Evolutionary conservation across 2,329 filamentous ascomycete genomes (phyloP).

Genomic region (Trichoderma aggressivum): DNA sequence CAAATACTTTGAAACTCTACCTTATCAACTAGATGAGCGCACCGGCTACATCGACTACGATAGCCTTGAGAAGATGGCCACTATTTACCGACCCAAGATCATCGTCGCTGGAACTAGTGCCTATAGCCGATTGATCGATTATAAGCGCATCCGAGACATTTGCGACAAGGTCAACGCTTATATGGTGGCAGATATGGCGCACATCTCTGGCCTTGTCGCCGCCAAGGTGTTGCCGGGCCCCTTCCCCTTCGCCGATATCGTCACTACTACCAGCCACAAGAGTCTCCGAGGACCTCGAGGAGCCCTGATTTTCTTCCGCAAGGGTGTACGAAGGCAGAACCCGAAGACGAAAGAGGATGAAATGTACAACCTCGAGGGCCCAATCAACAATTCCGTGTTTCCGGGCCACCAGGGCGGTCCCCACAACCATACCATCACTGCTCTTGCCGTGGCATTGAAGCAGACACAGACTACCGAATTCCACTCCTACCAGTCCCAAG

Average conservation of each 20-base stretch:
- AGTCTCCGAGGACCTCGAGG: slow-evolving; percentile 90
- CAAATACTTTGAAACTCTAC: slow-evolving; percentile 97
- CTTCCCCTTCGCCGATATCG: slow-evolving; percentile 86
- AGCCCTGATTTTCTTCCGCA: slow-evolving; percentile 98
- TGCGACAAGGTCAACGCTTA: slow-evolving; percentile 90
- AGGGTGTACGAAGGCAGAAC: slow-evolving; percentile 79
- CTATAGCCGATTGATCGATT: slow-evolving; percentile 95
- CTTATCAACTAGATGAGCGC: slow-evolving; percentile 84
- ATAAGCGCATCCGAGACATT: slow-evolving; percentile 85
- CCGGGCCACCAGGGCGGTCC: slow-evolving; percentile 96
- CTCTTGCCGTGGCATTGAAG: slow-evolving; percentile 88
- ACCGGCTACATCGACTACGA: slow-evolving; percentile 96
- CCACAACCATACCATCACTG: slow-evolving; percentile 98
- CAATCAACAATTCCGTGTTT: slow-evolving; percentile 96
- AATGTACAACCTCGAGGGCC: slow-evolving; percentile 83
- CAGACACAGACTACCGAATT: slow-evolving; percentile 89
- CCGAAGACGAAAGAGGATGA: slow-evolving; percentile 82
- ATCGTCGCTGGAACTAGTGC: slow-evolving; percentile 93
- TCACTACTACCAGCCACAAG: slow-evolving; percentile 98
- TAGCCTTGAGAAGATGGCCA: slow-evolving; percentile 80
- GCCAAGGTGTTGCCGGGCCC: slow-evolving; percentile 88
- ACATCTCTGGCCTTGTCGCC: slow-evolving; percentile 91
- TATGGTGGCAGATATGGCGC: slow-evolving; percentile 92
- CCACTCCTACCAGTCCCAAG: slow-evolving; percentile 85
- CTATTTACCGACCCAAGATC: slow-evolving; percentile 90